These are phyloP conservation scores for Leucosporidium scottii DNA, from an alignment of 768 basidiomycete species.

Conservation along the genomic window DNA sequence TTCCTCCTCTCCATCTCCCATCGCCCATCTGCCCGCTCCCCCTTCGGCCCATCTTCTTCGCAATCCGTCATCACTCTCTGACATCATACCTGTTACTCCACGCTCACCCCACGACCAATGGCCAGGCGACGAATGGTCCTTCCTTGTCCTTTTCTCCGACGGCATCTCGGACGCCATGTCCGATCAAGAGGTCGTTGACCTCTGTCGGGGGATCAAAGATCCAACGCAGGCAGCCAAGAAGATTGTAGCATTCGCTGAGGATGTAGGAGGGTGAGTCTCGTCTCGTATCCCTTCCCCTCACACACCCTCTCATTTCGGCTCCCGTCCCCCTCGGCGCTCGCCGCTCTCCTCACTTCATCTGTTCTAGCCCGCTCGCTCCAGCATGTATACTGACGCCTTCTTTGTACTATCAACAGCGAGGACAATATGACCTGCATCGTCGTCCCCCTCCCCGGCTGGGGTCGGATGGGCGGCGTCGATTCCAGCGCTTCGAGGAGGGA, in stretches of 20 bases:
- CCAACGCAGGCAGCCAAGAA: constrained; percentile 74
- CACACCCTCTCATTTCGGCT: neutral
- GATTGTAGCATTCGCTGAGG: constrained; percentile 79
- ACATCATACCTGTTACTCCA: too few species aligned
- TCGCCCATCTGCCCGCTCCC: neutral
- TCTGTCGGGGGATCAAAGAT: constrained; percentile 58
- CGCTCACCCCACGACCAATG: too few species aligned
- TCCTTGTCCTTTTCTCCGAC: constrained; percentile 82
- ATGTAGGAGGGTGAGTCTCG: constrained; percentile 43
- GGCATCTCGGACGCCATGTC: constrained; percentile 85
- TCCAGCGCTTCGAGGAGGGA: constrained; percentile 73
- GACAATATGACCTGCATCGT: constrained; percentile 91
- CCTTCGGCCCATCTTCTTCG: neutral
- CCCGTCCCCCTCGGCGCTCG: neutral
- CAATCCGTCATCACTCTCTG: too few species aligned
- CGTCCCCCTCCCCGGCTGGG: constrained; percentile 89
- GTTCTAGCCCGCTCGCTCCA: too few species aligned
- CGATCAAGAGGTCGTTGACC: constrained; percentile 89
- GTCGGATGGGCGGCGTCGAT: constrained; percentile 68
- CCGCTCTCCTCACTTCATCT: too few species aligned
- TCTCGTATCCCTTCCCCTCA: neutral
- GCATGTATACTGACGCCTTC: too few species aligned
- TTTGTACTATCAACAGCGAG: constrained; percentile 51
- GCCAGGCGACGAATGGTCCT: constrained; percentile 80
- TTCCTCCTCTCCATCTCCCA: neutral